phyloP scores from a whole-genome alignment of 371 early-diverging fungal genomes.

The Zopfochytrium polystomum region DNA sequence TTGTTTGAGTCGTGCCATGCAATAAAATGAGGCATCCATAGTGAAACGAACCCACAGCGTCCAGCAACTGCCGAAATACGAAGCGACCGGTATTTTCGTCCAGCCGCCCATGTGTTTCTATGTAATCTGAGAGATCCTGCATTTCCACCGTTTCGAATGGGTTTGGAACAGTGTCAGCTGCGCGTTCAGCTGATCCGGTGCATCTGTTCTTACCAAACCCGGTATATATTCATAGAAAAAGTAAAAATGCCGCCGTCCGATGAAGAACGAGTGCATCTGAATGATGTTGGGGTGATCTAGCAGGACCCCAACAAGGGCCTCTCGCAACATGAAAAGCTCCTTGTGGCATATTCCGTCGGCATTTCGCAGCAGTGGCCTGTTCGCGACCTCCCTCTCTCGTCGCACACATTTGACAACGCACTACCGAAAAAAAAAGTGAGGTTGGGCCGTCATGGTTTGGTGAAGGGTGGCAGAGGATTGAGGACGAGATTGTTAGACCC shows the following conservation, averaged over 20 bases:
- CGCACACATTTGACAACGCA: constrained; percentile 42
- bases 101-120: constrained; percentile 29
- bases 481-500: background rate
- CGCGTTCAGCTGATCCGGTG: too few species aligned
- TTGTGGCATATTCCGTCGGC: constrained; percentile 17
- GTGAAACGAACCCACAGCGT: constrained; percentile 27
- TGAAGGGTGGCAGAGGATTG: background rate
- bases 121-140: constrained; percentile 37
- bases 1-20: too few species aligned
- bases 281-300: constrained; percentile 41
- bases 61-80: constrained; percentile 33
- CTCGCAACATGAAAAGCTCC: constrained; percentile 41
- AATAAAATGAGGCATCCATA: too few species aligned
- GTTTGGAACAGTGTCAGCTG: too few species aligned
- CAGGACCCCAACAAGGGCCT: constrained; percentile 31
- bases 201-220: constrained; percentile 14
- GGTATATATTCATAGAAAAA: constrained; percentile 38
- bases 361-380: constrained; percentile 11
- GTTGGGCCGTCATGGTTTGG: background rate
- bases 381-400: constrained; percentile 15
- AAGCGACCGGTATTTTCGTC: constrained; percentile 16
- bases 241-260: constrained; percentile 40
- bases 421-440: constrained; percentile 12
- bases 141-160: background rate
- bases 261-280: constrained; percentile 27